Base-by-base conservation (phyloP, 139 green algal genomes). In the Bryopsis sp. region DNA sequence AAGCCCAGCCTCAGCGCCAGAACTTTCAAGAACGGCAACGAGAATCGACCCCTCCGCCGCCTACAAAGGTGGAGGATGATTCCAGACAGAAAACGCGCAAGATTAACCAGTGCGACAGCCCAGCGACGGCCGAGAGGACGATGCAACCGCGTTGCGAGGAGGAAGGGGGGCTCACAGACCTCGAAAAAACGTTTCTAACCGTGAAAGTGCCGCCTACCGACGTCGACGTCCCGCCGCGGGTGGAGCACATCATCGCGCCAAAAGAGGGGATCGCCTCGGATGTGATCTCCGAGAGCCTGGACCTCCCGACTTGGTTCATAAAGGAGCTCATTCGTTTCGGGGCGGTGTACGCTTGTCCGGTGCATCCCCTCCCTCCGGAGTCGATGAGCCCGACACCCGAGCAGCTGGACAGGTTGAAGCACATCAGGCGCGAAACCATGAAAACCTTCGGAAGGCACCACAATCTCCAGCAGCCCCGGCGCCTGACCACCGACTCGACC, bases 271-370 rank as follows among this genome's bases (percentile, higher is more conserved):
- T 1, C 5, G 29, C 48, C 31, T 58, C 38, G 4, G 28, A 46
- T 8, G 6, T 67, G 38, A 66, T 72, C 37, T 39, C 48, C 22
- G n/a, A 54, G 19, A 3, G 2, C 19, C 63, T 77, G 0, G 8
- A 46, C 36, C 35, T 77, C 22, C 48, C 64, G 11, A 79, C 64
- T 48, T 24, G 74, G 43, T 54, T 79, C 36, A 47, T 71, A 0
- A 28, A 65, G n/a, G 64, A 74, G 67, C 71, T 92, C 22, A 72
- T 94, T 7, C 79, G 79, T 36, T 94, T 92, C 64, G 88, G 88
- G 3, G 79, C 82, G 7, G 72, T 92, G 26, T 76, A 93, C 70
- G 81, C 70, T 47, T 88, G 75, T 58, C 75, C 75, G 37, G 43
- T 54, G 15, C 43, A 54, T 19, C 43, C 43, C 43, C 11, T 54